Conservation (phyloP, 2,329 filamentous ascomycete genomes). For the Coleophoma crateriformis region DNA sequence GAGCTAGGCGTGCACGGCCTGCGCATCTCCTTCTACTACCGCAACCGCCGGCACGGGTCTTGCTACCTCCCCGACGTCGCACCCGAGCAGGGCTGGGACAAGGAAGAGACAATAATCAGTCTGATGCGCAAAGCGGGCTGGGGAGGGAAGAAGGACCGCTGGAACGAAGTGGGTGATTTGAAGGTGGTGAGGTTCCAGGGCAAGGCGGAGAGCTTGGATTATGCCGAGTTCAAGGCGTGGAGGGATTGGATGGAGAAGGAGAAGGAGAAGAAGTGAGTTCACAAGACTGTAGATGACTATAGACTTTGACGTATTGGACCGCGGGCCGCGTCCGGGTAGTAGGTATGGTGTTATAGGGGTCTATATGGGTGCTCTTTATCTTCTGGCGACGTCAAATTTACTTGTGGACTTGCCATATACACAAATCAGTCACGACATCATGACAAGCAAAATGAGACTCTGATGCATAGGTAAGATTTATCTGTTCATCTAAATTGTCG, state of each 20-base stretch:
- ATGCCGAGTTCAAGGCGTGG: conserved; percentile 75
- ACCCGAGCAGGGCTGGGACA: conserved; percentile 87
- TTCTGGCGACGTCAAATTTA: too few relatives aligned
- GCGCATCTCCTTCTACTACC: conserved; percentile 76
- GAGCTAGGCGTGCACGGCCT: conserved; percentile 79
- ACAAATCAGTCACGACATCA: too few relatives aligned
- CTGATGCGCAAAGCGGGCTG: conserved; percentile 94
- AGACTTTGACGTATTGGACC: background rate
- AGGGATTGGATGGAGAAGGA: conserved; percentile 56
- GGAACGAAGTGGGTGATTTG: conserved; percentile 70
- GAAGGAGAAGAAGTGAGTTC: conserved; percentile 3
- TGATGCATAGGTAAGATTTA: too few relatives aligned
- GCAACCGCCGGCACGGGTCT: conserved; percentile 68
- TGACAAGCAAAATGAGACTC: too few relatives aligned
- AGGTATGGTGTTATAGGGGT: background rate
- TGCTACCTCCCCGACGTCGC: conserved; percentile 94
- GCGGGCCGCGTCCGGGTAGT: background rate
- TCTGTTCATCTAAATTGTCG: too few relatives aligned
- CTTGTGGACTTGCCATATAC: too few relatives aligned
- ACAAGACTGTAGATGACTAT: background rate
- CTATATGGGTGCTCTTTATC: too few relatives aligned
- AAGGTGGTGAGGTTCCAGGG: conserved; percentile 84
- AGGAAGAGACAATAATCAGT: conserved; percentile 85
- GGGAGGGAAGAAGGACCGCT: conserved; percentile 60
- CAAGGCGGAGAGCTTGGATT: conserved; percentile 65